Evolutionary conservation across 2,329 filamentous ascomycete genomes (phyloP).

Genomic region (Myriangium duriaei): DNA sequence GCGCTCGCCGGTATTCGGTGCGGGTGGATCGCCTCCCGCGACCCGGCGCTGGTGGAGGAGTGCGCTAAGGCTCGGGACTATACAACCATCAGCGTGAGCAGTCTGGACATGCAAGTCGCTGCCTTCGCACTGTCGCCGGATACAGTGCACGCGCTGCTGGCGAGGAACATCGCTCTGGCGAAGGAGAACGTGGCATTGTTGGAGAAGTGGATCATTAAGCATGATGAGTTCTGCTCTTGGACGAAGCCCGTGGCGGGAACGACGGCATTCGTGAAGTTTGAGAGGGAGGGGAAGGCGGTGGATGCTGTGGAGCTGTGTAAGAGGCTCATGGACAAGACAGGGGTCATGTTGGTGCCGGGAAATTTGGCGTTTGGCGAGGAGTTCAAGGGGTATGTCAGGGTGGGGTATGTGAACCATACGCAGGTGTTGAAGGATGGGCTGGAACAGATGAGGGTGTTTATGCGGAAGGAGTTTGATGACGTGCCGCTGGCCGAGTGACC

Average conservation of each 20-base stretch:
- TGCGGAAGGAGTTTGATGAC: constrained; percentile 44
- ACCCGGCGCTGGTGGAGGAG: constrained; percentile 47
- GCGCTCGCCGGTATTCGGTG: constrained; percentile 68
- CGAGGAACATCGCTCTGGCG: constrained; percentile 53
- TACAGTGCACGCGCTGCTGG: constrained; percentile 51
- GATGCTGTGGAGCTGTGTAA: constrained; percentile 63
- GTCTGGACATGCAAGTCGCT: constrained; percentile 67
- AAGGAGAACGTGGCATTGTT: constrained; percentile 54
- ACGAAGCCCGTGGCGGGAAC: constrained; percentile 66
- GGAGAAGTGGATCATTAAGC: constrained; percentile 53
- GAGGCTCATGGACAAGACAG: constrained; percentile 53
- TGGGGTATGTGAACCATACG: constrained; percentile 65
- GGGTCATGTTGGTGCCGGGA: constrained; percentile 64
- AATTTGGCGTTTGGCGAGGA: constrained; percentile 61
- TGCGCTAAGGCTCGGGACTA: constrained; percentile 61
- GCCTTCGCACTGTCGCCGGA: constrained; percentile 56
- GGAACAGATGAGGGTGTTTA: constrained; percentile 40
- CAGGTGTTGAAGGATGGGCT: constrained; percentile 55
- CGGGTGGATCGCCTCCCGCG: constrained; percentile 68
- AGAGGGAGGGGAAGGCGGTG: constrained; percentile 46
- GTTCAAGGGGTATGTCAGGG: constrained; percentile 62
- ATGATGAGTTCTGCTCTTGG: constrained; percentile 55
- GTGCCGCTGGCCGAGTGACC: constrained; percentile 24
- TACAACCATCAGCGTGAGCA: constrained; percentile 76
- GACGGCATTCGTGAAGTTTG: constrained; percentile 64